These are phyloP conservation scores for Scedosporium dehoogii DNA, from an alignment of 2,329 filamentous ascomycete genomes.

Conservation along the genomic window DNA sequence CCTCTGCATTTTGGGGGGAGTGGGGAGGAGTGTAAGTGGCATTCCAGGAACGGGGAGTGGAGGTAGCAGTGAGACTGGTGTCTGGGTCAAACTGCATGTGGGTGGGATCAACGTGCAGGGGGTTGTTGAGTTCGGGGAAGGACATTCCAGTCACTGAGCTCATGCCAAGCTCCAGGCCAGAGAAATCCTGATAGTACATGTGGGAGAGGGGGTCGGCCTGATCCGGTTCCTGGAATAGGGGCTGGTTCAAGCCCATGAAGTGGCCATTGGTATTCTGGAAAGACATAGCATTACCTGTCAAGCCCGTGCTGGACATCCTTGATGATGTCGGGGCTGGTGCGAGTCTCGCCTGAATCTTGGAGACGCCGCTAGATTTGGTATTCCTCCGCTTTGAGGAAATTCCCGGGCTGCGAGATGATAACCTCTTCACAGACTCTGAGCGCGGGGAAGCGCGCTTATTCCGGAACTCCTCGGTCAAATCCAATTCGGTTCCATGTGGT, in stretches of 20 bases:
- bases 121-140: conserved; percentile 27
- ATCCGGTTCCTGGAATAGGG: conserved; percentile 40
- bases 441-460: conserved; percentile 33
- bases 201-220: conserved; percentile 33
- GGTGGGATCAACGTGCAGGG: conserved; percentile 45
- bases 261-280: conserved; percentile 28
- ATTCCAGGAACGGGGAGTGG: conserved; percentile 38
- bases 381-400: conserved; percentile 4
- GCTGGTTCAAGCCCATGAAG: conserved; percentile 39
- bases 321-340: conserved; percentile 21
- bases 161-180: conserved; percentile 35
- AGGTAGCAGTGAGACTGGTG: conserved; percentile 34
- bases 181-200: conserved; percentile 38
- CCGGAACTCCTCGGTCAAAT: conserved; percentile 35
- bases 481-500: conserved; percentile 25
- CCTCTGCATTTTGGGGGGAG: conserved; percentile 1
- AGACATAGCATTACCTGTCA: conserved; percentile 38
- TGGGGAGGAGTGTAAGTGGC: conserved; percentile 5
- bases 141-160: conserved; percentile 26
- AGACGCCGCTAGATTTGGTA: background rate
- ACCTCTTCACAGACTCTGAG: conserved; percentile 5
- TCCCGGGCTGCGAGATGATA: conserved; percentile 3
- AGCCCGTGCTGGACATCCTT: conserved; percentile 40
- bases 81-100: conserved; percentile 47
- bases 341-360: conserved; percentile 19